phyloP scores from a whole-genome alignment of 768 basidiomycete genomes.

The Boletus sensibilis region DNA sequence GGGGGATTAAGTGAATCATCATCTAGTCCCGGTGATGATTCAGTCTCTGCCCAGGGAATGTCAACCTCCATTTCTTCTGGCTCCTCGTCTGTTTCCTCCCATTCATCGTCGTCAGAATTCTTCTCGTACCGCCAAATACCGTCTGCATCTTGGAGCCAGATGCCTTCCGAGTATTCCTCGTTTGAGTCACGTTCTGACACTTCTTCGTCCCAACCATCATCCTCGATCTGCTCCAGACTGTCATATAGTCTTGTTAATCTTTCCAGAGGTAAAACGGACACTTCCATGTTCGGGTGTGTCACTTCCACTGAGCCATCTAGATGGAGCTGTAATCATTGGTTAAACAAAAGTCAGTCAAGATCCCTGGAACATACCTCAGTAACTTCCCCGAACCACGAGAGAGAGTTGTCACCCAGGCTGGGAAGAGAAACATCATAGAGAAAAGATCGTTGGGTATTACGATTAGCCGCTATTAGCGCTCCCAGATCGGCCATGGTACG shows the following conservation, averaged over 20 bases:
- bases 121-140: constrained; percentile 35
- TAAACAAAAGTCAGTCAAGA: constrained; percentile 3
- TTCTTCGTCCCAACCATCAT: constrained; percentile 55
- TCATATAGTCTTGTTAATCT: constrained; percentile 77
- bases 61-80: constrained; percentile 40
- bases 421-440: constrained; percentile 48
- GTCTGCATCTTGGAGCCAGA: constrained; percentile 45
- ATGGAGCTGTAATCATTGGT: constrained; percentile 48
- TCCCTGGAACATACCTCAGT: constrained; percentile 49
- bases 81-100: constrained; percentile 39
- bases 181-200: constrained; percentile 33
- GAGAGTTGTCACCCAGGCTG: constrained; percentile 35
- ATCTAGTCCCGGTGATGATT: constrained; percentile 15
- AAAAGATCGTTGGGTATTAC: constrained; percentile 36
- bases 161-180: constrained; percentile 43
- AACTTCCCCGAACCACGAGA: constrained; percentile 89
- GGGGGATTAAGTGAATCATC: constrained; percentile 18
- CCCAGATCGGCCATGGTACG: constrained; percentile 71
- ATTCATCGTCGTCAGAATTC: constrained; percentile 37
- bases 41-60: constrained; percentile 29
- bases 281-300: constrained; percentile 58
- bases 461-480: constrained; percentile 48
- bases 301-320: constrained; percentile 75
- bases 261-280: constrained; percentile 55
- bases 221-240: constrained; percentile 76